Conservation (phyloP, 352 stramenopile genomes). For the Globisporangium cylindrosporum region DNA sequence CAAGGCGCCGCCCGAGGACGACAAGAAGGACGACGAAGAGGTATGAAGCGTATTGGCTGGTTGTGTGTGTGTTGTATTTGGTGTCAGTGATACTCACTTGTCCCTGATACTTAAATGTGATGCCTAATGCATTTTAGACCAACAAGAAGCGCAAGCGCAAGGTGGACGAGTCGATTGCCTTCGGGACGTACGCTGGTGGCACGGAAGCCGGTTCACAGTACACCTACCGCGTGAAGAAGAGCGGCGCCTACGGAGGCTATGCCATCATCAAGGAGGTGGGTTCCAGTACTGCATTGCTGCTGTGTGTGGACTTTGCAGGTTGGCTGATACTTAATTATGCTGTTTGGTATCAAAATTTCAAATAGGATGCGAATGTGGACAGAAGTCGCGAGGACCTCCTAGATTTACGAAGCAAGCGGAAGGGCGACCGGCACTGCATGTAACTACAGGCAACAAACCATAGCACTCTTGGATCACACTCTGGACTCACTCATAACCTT, state of each 20-base stretch:
- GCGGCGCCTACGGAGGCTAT: conserved; percentile 80
- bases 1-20: conserved; percentile 70
- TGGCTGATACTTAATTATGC: not conserved
- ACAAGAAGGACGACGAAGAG: conserved; percentile 37
- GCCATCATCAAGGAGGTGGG: conserved; percentile 82
- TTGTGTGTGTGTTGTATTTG: not conserved
- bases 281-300: too few species aligned
- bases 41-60: conserved; percentile 8
- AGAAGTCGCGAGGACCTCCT: conserved; percentile 84
- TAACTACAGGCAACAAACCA: conserved; percentile 17
- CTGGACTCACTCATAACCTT: not conserved
- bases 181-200: conserved; percentile 87
- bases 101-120: not conserved
- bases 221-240: conserved; percentile 85
- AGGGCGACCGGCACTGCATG: conserved; percentile 85
- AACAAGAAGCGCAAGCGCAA: conserved; percentile 53
- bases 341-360: not conserved
- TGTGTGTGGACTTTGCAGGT: too few species aligned
- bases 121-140: conserved; percentile 7
- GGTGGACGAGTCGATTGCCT: conserved; percentile 64
- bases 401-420: conserved; percentile 84
- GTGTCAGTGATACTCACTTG: not conserved
- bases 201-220: conserved; percentile 49
- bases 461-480: not conserved
- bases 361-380: conserved; percentile 42